Evolutionary conservation across 345 rosid genomes (phyloP).

Genomic region (Raphanus sativus): DNA sequence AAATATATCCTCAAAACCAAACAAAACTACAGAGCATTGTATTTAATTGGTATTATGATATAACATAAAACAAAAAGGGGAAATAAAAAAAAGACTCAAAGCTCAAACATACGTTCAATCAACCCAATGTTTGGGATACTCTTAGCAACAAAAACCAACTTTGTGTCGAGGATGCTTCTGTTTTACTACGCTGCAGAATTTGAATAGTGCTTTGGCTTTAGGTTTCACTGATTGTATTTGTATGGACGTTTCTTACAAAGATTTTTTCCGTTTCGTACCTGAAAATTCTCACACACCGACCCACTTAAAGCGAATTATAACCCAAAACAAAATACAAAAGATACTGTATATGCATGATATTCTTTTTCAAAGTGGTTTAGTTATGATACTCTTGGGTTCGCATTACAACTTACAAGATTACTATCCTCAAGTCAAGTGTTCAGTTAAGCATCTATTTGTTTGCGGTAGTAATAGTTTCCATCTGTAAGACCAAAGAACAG

Average conservation of each 20-base stretch:
- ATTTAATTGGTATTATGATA: no score
- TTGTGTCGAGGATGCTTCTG: slow-evolving; percentile 24
- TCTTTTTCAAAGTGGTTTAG: neutral
- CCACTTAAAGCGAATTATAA: neutral
- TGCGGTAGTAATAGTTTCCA: neutral
- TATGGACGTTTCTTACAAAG: slow-evolving; percentile 71
- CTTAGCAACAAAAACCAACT: neutral
- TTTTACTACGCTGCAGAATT: slow-evolving; percentile 57
- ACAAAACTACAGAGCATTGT: neutral
- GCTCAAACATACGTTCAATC: no score
- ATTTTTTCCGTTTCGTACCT: slow-evolving; percentile 92
- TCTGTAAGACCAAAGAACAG: no score
- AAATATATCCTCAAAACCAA: neutral
- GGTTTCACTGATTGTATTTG: slow-evolving; percentile 89
- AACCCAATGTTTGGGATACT: slow-evolving; percentile 64
- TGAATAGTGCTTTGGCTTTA: slow-evolving; percentile 65
- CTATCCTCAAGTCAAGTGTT: neutral
- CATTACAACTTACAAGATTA: neutral
- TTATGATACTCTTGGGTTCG: neutral
- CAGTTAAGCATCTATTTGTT: neutral
- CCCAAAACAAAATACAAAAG: slow-evolving; percentile 10
- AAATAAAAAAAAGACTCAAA: no score
- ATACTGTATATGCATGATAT: neutral
- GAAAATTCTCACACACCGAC: slow-evolving; percentile 35
- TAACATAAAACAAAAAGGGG: no score